Evolutionary conservation across 83 land plant genomes (phyloP).

Genomic region (Picea abies): DNA sequence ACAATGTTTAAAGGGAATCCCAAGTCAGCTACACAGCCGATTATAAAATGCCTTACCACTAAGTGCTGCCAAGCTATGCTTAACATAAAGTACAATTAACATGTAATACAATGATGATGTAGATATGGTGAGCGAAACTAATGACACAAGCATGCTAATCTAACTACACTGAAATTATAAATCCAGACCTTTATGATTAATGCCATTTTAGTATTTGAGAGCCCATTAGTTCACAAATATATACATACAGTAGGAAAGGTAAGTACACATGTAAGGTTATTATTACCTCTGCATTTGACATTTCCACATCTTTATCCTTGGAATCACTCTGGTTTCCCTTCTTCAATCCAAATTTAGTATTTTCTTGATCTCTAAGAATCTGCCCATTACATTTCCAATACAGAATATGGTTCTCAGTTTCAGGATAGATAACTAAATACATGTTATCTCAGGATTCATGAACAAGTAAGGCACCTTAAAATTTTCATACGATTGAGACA

Average conservation of each 20-base stretch:
- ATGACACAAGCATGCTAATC: no score
- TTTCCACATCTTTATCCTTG: slow-evolving; percentile 55
- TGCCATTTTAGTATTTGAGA: background rate
- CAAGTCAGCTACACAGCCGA: no score
- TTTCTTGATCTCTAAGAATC: slow-evolving; percentile 75
- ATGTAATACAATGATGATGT: no score
- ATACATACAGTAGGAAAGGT: background rate
- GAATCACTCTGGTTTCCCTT: slow-evolving; percentile 41
- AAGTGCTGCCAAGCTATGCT: no score
- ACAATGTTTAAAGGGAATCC: no score
- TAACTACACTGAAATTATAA: no score
- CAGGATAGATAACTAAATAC: background rate
- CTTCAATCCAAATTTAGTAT: slow-evolving; percentile 80
- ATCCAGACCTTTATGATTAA: no score
- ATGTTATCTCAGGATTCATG: background rate
- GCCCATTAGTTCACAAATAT: background rate
- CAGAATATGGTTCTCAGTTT: background rate
- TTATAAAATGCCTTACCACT: no score
- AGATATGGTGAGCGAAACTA: no score
- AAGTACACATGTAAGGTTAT: slow-evolving; percentile 5
- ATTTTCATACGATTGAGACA: background rate
- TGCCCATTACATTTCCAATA: slow-evolving; percentile 13
- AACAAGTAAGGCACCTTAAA: background rate
- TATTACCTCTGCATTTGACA: slow-evolving; percentile 52
- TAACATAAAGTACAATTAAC: no score